A percentile compares a stretch with the other conserved stretches of the same genome.
Conservation (phyloP, 352 stramenopile species). For the Phytophthora sp. region DNA sequence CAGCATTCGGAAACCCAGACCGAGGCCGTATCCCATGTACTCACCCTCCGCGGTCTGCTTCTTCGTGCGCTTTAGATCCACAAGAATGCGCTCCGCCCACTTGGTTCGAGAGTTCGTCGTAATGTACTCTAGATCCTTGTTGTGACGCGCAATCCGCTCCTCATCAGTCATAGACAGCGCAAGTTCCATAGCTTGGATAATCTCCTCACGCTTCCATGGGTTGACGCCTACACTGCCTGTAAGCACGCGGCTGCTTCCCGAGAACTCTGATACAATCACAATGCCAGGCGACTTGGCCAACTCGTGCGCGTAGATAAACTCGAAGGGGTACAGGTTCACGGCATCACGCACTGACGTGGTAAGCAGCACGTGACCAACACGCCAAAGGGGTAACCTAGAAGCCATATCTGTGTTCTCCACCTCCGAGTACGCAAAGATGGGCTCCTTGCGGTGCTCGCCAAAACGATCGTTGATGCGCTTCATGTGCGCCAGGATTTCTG, state of each 20-base stretch:
- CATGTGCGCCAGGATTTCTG: constrained; percentile 64
- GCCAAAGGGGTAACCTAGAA: constrained; percentile 75
- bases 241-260: constrained; percentile 96
- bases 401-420: constrained; percentile 86
- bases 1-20: constrained; percentile 96
- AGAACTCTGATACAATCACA: constrained; percentile 98
- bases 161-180: constrained; percentile 78
- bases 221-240: constrained; percentile 97
- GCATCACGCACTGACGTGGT: constrained; percentile 83
- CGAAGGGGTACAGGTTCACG: constrained; percentile 87
- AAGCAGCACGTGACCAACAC: constrained; percentile 72
- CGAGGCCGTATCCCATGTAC: constrained; percentile 94
- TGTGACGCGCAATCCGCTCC: constrained; percentile 72
- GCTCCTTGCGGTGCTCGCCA: constrained; percentile 40
- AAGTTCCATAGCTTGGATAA: constrained; percentile 72
- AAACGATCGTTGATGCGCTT: constrained; percentile 80
- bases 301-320: constrained; percentile 88
- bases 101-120: constrained; percentile 94
- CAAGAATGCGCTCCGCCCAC: constrained; percentile 97
- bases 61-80: constrained; percentile 96
- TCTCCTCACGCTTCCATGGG: constrained; percentile 96
- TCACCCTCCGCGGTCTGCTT: constrained; percentile 89
- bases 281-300: constrained; percentile 82
- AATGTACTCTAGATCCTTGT: constrained; percentile 93
- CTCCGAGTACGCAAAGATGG: constrained; percentile 72